These are phyloP conservation scores for Fusarium decemcellulare DNA, from an alignment of 2,329 filamentous ascomycete species.

Conservation along the genomic window DNA sequence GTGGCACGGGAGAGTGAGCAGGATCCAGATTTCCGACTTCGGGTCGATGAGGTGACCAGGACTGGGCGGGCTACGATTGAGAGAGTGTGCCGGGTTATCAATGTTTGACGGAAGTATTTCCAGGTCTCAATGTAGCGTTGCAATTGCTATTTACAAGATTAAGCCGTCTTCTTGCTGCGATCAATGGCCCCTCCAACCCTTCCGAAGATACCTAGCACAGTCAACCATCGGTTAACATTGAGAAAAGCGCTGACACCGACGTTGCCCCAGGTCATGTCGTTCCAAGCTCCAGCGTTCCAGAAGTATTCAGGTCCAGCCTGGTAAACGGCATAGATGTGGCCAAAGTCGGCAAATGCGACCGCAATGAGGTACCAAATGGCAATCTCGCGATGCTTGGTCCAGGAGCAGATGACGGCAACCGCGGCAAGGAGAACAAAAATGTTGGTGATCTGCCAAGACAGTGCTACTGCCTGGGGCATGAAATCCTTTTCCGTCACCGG, in stretches of 20 bases:
- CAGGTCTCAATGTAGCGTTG: background rate
- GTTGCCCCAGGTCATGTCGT: slow-evolving; percentile 16
- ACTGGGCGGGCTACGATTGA: slow-evolving; percentile 15
- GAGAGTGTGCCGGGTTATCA: slow-evolving; percentile 10
- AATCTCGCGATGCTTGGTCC: slow-evolving; percentile 8
- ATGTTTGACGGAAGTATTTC: background rate
- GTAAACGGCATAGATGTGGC: background rate
- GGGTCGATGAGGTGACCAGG: slow-evolving; percentile 43
- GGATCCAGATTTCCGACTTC: slow-evolving; percentile 52
- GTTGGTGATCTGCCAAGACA: slow-evolving; percentile 15
- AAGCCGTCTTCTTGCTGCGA: background rate
- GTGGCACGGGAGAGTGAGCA: slow-evolving; percentile 53
- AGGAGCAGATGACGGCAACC: slow-evolving; percentile 13
- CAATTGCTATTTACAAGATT: background rate
- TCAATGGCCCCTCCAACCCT: background rate
- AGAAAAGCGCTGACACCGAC: slow-evolving; percentile 20
- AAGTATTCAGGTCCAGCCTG: slow-evolving; percentile 10
- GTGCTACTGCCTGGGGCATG: slow-evolving; percentile 5
- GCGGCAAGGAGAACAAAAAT: background rate
- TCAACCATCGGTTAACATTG: slow-evolving; percentile 15
- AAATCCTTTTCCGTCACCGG: slow-evolving; percentile 1
- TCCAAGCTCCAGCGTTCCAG: slow-evolving; percentile 4
- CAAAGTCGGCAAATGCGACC: background rate
- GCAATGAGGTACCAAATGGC: slow-evolving; percentile 6
- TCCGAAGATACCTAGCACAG: slow-evolving; percentile 10